phyloP scores from a whole-genome alignment of 306 rosid genomes.

The Gastrolobium bilobum region DNA sequence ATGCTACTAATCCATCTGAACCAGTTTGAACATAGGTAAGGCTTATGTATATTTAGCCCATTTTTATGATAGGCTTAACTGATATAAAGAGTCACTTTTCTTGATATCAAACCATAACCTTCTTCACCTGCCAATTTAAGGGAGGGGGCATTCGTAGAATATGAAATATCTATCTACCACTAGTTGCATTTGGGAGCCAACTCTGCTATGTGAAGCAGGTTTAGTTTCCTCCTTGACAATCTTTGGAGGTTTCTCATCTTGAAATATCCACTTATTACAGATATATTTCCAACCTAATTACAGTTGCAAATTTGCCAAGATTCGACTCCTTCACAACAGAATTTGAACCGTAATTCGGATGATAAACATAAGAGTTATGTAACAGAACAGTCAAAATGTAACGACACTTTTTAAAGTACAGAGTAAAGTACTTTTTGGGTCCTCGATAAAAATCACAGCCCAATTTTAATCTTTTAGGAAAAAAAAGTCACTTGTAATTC shows the following conservation, averaged over 20 bases:
- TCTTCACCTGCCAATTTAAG: not conserved
- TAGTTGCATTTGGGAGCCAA: not conserved
- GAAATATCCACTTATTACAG: not conserved
- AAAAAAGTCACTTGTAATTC: too few species aligned
- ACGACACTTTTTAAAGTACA: not conserved
- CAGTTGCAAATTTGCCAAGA: not conserved
- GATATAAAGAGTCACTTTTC: not conserved
- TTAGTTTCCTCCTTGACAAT: not conserved
- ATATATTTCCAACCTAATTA: not conserved
- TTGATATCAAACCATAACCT: not conserved
- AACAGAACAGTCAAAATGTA: not conserved
- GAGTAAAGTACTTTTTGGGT: too few species aligned
- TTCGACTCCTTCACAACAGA: constrained; percentile 13
- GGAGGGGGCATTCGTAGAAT: not conserved
- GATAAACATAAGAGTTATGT: not conserved
- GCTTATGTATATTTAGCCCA: too few species aligned
- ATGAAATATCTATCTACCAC: constrained; percentile 5
- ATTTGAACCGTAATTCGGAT: constrained; percentile 1
- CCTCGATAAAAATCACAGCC: too few species aligned
- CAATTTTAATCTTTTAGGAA: too few species aligned
- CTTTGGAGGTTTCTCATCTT: not conserved
- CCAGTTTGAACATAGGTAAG: too few species aligned
- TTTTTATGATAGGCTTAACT: too few species aligned
- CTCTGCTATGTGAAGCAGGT: too few species aligned
- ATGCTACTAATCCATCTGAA: too few species aligned